Conservation (phyloP, 2,329 filamentous ascomycete species). For the Didymella pomorum region DNA sequence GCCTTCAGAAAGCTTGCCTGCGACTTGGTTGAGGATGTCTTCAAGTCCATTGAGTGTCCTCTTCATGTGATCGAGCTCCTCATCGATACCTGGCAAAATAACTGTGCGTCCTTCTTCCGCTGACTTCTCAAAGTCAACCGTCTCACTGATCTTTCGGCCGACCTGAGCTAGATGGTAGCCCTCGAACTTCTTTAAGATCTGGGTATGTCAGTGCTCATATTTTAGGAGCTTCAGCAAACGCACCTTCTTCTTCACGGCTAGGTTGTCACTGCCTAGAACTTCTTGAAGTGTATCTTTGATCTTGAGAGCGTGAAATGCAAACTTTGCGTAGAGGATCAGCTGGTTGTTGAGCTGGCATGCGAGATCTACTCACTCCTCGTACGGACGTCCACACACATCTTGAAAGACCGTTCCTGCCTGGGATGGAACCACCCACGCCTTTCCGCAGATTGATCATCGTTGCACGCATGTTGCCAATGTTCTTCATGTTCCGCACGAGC, state of each 20-base stretch:
- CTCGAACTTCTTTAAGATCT: constrained; percentile 69
- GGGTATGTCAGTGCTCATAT: neutral
- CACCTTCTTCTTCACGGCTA: constrained; percentile 65
- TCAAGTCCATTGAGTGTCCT: constrained; percentile 80
- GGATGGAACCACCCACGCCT: constrained; percentile 68
- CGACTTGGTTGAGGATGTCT: constrained; percentile 73
- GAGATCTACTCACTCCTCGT: constrained; percentile 54
- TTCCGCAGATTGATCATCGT: constrained; percentile 76
- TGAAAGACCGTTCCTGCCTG: constrained; percentile 64
- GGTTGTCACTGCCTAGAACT: constrained; percentile 61
- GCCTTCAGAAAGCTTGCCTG: constrained; percentile 66
- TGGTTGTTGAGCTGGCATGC: neutral
- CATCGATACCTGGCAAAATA: constrained; percentile 75
- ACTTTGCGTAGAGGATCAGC: constrained; percentile 55
- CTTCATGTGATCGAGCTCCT: constrained; percentile 79
- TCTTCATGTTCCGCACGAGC: constrained; percentile 69
- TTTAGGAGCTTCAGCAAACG: neutral
- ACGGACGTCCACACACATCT: constrained; percentile 78
- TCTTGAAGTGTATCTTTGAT: constrained; percentile 71
- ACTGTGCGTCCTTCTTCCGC: constrained; percentile 74
- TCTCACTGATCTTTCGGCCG: constrained; percentile 74
- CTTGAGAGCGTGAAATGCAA: constrained; percentile 74
- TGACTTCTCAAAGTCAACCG: constrained; percentile 79
- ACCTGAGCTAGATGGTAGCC: constrained; percentile 67
- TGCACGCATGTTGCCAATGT: constrained; percentile 77